Base-by-base conservation (phyloP, 2,329 filamentous ascomycete species). In the Verticillium nonalfalfae region DNA sequence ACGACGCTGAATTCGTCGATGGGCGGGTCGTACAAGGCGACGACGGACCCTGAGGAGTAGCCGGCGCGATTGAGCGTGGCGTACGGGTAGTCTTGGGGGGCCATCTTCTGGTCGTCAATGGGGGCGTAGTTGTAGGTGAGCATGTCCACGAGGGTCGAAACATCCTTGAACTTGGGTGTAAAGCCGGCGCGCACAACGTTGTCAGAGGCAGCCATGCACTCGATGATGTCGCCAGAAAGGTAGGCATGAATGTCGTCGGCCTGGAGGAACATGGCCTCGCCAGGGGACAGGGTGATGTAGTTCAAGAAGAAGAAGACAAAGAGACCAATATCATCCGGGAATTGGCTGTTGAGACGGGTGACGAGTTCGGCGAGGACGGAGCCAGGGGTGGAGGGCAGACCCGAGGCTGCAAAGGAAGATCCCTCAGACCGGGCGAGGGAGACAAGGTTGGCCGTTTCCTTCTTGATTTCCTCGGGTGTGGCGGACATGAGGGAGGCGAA, bases 161-260 rank as follows among this genome's bases (percentile, higher is more conserved):
- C 91, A 68, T 99, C 95, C 79, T 98, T 97, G 84, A 97, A 99
- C 74, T 99, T 99, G 61, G 95, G 95, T 0, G 95, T 99, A 76
- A 99, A 95, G 54, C 95, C 95, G 0, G 95, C 95, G 61, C 95
- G 92, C 59, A 99, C 93, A 39, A 99, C 95, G 67, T 99, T 99
- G 82, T 99, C 95, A n/a, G 91, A 96, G 9, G 92, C 90, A 0
- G 95, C 95, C 95, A 99, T 99, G 81, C 95, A 99, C 77, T 99
- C 95, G 73, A 99, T 93, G 68, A 99, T 97, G 71, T 99, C 94
- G 63, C 91, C 91, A 2, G 89, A 91, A 54, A 96, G 78, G 75
- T 99, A 99, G 57, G 95, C 95, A 74, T 99, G 95, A 69, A 98
- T 98, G 71, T 98, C 95, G 71, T 99, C 94, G 7, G 95, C 95